These are phyloP conservation scores for Trichoderma cornu-damae DNA, from an alignment of 2,329 filamentous ascomycete species.

Conservation along the genomic window DNA sequence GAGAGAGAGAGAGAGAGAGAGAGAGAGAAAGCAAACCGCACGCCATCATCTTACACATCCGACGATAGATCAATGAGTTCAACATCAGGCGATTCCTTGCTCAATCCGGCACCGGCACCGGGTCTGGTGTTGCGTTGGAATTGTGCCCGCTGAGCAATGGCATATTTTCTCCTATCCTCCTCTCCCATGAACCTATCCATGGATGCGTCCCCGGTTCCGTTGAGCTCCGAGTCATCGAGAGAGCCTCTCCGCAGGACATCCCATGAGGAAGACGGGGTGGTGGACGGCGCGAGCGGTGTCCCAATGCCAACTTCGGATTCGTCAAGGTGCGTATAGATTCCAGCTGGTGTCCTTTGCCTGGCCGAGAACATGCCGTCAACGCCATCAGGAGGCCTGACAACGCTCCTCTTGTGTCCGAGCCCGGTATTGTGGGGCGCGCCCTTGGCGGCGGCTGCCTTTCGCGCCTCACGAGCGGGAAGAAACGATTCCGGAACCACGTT, in stretches of 20 bases:
- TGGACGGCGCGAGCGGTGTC: neutral
- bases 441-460: constrained; percentile 30
- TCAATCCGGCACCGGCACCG: neutral
- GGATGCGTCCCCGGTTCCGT: constrained; percentile 51
- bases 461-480: constrained; percentile 52
- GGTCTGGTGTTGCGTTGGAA: constrained; percentile 24
- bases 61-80: constrained; percentile 17
- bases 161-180: constrained; percentile 70
- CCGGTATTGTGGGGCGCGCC: constrained; percentile 27
- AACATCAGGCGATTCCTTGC: constrained; percentile 5
- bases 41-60: neutral
- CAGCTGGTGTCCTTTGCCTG: constrained; percentile 60
- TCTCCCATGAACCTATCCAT: constrained; percentile 73
- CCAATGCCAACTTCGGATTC: constrained; percentile 16
- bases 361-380: constrained; percentile 76
- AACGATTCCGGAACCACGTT: constrained; percentile 89
- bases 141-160: constrained; percentile 58
- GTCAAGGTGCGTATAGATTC: constrained; percentile 58
- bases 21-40: neutral
- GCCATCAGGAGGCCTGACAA: constrained; percentile 65
- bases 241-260: constrained; percentile 46
- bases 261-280: constrained; percentile 12
- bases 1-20: neutral
- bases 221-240: constrained; percentile 60
- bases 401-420: constrained; percentile 48